Conservation (phyloP, 176 grass and related monocot genomes). For the Avena eriantha region DNA sequence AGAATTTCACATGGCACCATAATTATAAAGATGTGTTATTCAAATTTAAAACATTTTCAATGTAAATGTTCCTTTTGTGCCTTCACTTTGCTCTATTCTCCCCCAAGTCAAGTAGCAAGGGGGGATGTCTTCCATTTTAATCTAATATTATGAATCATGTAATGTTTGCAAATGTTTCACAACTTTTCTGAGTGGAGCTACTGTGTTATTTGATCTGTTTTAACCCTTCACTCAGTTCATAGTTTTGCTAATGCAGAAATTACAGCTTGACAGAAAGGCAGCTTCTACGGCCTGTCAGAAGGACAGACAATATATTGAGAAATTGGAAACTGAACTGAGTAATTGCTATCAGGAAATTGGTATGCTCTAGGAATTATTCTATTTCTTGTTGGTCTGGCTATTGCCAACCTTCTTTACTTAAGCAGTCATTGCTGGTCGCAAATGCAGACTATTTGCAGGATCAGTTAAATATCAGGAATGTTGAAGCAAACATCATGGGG, state of each 20-base stretch:
- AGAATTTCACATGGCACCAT: not conserved
- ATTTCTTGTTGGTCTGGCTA: conserved; percentile 34
- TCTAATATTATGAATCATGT: not conserved
- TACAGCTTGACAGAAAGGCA: conserved; percentile 53
- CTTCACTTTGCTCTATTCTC: not conserved
- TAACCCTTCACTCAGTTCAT: conserved; percentile 30
- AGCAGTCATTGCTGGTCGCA: conserved; percentile 37
- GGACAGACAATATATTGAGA: conserved; percentile 66
- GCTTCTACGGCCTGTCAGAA: conserved; percentile 54
- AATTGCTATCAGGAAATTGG: conserved; percentile 97
- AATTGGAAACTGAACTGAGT: conserved; percentile 78
- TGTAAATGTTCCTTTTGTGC: not conserved
- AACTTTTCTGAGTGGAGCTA: conserved; percentile 4
- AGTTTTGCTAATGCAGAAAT: conserved; percentile 60
- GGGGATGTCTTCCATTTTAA: not conserved
- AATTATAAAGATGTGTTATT: not conserved
- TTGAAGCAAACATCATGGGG: conserved; percentile 91
- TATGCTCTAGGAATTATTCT: conserved; percentile 44
- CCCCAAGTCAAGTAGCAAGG: not conserved
- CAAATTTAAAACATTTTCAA: conserved; percentile 2
- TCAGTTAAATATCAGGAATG: conserved; percentile 81
- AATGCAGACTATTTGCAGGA: conserved; percentile 94
- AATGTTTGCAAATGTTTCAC: conserved; percentile 39
- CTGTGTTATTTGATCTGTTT: conserved; percentile 5
- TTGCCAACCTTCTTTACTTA: not conserved